Evolutionary conservation across 345 rosid genomes (phyloP).

Genomic region (Arabis hirsuta): DNA sequence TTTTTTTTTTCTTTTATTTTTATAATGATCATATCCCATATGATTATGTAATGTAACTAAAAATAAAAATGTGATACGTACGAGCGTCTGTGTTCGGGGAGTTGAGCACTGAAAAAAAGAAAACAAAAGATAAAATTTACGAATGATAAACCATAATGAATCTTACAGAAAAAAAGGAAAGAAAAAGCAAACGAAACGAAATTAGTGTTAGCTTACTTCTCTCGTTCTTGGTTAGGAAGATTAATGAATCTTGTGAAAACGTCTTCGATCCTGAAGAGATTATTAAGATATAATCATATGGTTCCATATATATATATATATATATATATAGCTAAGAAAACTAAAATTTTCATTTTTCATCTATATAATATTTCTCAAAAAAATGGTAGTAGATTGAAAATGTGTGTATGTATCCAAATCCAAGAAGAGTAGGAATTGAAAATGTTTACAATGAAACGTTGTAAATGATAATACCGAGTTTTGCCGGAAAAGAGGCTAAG

Average conservation of each 20-base stretch:
- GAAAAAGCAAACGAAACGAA: neutral
- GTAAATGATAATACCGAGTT: conserved; percentile 50
- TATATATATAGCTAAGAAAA: neutral
- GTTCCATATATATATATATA: neutral
- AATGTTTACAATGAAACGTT: neutral
- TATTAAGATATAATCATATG: conserved; percentile 8
- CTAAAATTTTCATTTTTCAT: neutral
- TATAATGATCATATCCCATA: neutral
- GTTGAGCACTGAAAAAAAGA: conserved; percentile 48
- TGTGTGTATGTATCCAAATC: neutral
- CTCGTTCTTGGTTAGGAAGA: conserved; percentile 72
- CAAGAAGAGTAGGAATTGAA: conserved; percentile 10
- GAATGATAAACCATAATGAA: neutral
- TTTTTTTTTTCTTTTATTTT: neutral
- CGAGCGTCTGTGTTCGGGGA: conserved; percentile 47
- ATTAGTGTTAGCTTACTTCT: conserved; percentile 45
- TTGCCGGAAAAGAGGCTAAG: conserved; percentile 76
- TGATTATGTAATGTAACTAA: neutral
- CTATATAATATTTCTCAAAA: neutral
- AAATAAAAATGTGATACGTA: conserved; percentile 3
- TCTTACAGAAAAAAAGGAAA: neutral
- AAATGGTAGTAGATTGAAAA: neutral
- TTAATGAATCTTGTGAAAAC: conserved; percentile 67
- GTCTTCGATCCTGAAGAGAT: conserved; percentile 62
- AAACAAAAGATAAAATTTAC: neutral